Evolutionary conservation across 352 stramenopile species (phyloP).

Genomic region (Pythium utonaiense): DNA sequence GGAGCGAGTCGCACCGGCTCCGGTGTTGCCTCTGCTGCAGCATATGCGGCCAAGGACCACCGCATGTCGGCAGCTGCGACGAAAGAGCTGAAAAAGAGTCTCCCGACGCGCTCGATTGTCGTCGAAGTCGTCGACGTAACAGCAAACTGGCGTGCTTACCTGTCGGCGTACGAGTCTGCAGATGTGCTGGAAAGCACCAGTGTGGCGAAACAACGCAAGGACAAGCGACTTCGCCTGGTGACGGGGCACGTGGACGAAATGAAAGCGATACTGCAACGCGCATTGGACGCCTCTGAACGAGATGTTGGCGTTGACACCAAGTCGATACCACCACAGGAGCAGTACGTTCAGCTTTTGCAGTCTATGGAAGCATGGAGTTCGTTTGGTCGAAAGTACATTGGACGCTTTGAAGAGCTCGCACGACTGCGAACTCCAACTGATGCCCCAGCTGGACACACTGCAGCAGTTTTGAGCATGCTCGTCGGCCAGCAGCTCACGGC

Average conservation of each 20-base stretch:
- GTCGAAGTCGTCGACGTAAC: slow-evolving; percentile 18
- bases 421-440: slow-evolving; percentile 12
- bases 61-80: slow-evolving; percentile 50
- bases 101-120: slow-evolving; percentile 31
- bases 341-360: slow-evolving; percentile 9
- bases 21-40: slow-evolving; percentile 31
- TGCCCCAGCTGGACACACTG: slow-evolving; percentile 5
- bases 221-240: slow-evolving; percentile 22
- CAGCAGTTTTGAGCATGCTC: slow-evolving; percentile 6
- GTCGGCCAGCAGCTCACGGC: slow-evolving; percentile 3
- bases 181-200: slow-evolving; percentile 6
- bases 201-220: slow-evolving; percentile 21
- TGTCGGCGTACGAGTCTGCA: slow-evolving; percentile 36
- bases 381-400: slow-evolving; percentile 12
- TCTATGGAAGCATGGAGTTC: slow-evolving; percentile 15
- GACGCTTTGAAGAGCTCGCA: slow-evolving; percentile 13
- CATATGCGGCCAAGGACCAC: slow-evolving; percentile 28
- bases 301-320: background rate
- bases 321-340: background rate
- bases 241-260: slow-evolving; percentile 21
- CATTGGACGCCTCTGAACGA: background rate
- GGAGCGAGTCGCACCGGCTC: slow-evolving; percentile 38
- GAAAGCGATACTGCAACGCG: background rate
- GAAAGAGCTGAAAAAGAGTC: slow-evolving; percentile 47
- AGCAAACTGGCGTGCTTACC: slow-evolving; percentile 32